Evolutionary conservation across 1,139 yeast genomes (phyloP).

Genomic region (Suhomyces anneliseae): DNA sequence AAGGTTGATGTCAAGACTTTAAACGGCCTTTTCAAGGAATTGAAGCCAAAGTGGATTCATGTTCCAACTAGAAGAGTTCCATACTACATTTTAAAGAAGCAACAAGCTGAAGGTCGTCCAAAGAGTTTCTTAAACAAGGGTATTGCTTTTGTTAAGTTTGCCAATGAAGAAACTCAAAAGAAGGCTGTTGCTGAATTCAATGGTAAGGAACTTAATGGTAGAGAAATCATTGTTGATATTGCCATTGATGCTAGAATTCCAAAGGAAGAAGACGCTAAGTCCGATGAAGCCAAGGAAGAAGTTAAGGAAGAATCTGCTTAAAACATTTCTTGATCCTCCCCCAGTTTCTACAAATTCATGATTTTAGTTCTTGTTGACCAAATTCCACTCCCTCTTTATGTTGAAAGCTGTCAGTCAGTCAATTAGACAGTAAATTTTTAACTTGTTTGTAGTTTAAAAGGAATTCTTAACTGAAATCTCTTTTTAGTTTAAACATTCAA

Average conservation of each 20-base stretch:
- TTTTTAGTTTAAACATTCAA: conserved; percentile 6
- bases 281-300: conserved; percentile 5
- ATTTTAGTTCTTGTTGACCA: conserved; percentile 10
- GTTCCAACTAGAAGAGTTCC: conserved; percentile 55
- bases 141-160: conserved; percentile 60
- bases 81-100: conserved; percentile 36
- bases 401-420: neutral
- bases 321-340: neutral
- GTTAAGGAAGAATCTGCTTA: conserved; percentile 3
- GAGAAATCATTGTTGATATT: conserved; percentile 53
- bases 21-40: conserved; percentile 44
- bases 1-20: conserved; percentile 46
- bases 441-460: conserved; percentile 10
- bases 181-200: conserved; percentile 52
- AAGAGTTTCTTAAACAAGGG: conserved; percentile 56
- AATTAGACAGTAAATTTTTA: neutral
- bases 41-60: conserved; percentile 55
- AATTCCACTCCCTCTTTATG: conserved; percentile 4
- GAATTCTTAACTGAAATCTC: conserved; percentile 17
- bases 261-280: conserved; percentile 17
- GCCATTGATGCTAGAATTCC: conserved; percentile 53
- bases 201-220: conserved; percentile 53
- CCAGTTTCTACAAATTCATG: conserved; percentile 6
- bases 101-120: conserved; percentile 23
- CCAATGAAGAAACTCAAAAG: conserved; percentile 47